Percentiles rank a stretch among this genome's conserved stretches.
These are phyloP conservation scores for Xylariaceae sp. DNA, from an alignment of 2,329 filamentous ascomycete genomes.

Conservation along the genomic window DNA sequence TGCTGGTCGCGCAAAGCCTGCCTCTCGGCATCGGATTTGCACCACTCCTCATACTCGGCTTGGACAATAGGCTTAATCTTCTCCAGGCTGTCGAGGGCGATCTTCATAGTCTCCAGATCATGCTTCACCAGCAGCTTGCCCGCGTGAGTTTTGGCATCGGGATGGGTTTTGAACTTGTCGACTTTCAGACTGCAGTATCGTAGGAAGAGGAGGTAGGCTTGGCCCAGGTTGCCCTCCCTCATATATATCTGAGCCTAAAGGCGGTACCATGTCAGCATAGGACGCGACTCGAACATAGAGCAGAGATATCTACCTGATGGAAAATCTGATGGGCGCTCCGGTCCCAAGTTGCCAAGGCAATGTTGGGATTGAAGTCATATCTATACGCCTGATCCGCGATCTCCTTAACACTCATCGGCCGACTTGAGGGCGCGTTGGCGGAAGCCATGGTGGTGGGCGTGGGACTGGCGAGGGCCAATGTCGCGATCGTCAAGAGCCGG, in stretches of 20 bases:
- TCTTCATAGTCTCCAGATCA: conserved; percentile 40
- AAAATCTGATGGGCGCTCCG: too few relatives aligned
- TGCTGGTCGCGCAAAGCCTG: conserved; percentile 16
- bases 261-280: conserved; percentile 8
- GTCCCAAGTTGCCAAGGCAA: conserved; percentile 77
- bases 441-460: conserved; percentile 19
- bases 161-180: conserved; percentile 66
- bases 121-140: conserved; percentile 55
- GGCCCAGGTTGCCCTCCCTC: conserved; percentile 75
- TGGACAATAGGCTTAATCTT: conserved; percentile 71
- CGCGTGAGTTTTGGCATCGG: conserved; percentile 61
- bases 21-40: conserved; percentile 41
- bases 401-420: conserved; percentile 67
- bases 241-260: conserved; percentile 74
- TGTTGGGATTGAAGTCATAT: conserved; percentile 72
- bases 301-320: too few relatives aligned
- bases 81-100: conserved; percentile 66
- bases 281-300: neutral
- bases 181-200: conserved; percentile 82
- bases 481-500: neutral
- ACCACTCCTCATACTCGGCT: conserved; percentile 61
- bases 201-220: conserved; percentile 86
- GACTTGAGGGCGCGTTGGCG: conserved; percentile 20
- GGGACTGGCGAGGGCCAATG: neutral
- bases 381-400: conserved; percentile 68